Base-by-base conservation (phyloP, 75 land plant genomes). In the Isoetes taiwanensis region DNA sequence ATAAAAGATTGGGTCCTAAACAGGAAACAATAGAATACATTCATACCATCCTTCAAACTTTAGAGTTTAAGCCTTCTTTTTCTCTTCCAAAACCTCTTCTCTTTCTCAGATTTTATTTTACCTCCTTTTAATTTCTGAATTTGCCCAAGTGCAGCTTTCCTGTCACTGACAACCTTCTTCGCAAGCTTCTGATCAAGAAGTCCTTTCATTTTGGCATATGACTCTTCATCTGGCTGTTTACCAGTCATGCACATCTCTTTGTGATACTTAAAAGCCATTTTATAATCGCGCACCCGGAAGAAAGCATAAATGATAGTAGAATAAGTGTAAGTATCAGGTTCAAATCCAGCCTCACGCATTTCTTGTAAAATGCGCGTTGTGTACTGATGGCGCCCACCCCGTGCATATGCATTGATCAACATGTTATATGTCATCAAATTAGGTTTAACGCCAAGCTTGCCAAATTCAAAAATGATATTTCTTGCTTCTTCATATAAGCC, bases 341-440 rank as follows among this genome's bases (percentile, higher is more conserved):
- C 67, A 29, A 80, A 54, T 16, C 80, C 65, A 23, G 75, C 74
- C 28, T 62, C 71, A 14, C 71, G 53, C 90, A 87, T 87, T 64
- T 87, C 94, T 39, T 74, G 66, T 60, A 87, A 52, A 17, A 87
- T 68, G 28, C 76, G 73, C 5, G 89, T 80, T 35, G 74, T 57
- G 64, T 69, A 78, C 9, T 40, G 43, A 38, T 80, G 79, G 41
- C 73, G 75, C 23, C 89, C 89, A 34, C 89, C 94, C 28, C 89
- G 59, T 38, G 75, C 81, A 60, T 87, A 87, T 21, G 94, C 84
- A 74, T 87, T 84, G 42, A 87, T 60, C 58, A 87, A 70, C 77
- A 87, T 87, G 43, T 87, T 87, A 58, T 80, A 87, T 1, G 84
- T 81, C 85, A 85, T 80, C 10, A 76, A 61, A 28, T 80, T 75